Base-by-base conservation (phyloP, 768 basidiomycete genomes). In the Boletales sp. region DNA sequence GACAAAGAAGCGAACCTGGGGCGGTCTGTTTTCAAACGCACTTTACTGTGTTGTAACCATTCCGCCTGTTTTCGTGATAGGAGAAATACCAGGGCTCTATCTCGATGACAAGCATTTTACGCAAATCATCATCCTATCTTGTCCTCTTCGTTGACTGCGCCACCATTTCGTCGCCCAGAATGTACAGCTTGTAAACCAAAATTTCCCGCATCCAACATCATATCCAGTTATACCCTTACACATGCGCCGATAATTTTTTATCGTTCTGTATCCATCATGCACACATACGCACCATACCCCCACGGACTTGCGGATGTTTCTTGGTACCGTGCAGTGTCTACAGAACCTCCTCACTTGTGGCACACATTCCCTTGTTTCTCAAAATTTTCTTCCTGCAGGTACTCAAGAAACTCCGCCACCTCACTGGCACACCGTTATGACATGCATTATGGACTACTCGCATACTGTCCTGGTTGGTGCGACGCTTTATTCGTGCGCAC, bases 251-350 rank as follows among this genome's bases (percentile, higher is more conserved):
- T 62, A 65, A 60, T 57, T 48, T 45, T 21, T 21, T 21, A 62
- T 62, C 65, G 53, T 58, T 67, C 40, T 67, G 67, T 69, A 67
- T 69, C 65, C 61, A 63, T 66, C 63, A 56, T 58, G 54, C 65
- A 57, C 40, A 43, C 54, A 64, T 52, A 53, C 56, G 52, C 58
- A 60, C 42, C 60, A 64, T 67, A 66, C 56, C 57, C 59, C 32
- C 51, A 49, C 55, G 43, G 52, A 52, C 50, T 40, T 47, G 51
- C 52, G 51, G 48, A 44, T 56, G 50, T 56, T 48, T 55, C 43
- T 54, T 54, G 56, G 55, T 49, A 51, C 40, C 42, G 50, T 55
- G 55, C 53, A 53, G 54, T 50, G 47, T 57, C 45, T 52, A 36
- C 50, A 47, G 43, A 43, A 24, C 49, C 52, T 55, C 47, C 39